Evolutionary conservation across 2,329 filamentous ascomycete species (phyloP).

Genomic region (Aspergillus jensenii): DNA sequence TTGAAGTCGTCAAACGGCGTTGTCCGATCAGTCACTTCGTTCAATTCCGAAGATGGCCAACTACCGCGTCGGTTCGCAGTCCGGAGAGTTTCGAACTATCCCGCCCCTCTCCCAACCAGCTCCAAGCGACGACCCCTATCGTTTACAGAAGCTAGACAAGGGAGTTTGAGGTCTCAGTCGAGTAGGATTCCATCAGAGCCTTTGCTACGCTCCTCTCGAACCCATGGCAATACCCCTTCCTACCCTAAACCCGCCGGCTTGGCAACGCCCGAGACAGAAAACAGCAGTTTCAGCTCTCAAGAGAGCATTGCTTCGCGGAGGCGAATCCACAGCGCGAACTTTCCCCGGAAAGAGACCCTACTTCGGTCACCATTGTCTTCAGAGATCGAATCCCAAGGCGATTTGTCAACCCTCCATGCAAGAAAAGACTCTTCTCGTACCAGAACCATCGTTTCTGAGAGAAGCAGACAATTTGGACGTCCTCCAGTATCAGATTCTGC

Average conservation of each 20-base stretch:
- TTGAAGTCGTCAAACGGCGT: constrained; percentile 50
- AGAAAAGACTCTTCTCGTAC: constrained; percentile 20
- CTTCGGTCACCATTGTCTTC: constrained; percentile 34
- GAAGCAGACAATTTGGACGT: constrained; percentile 17
- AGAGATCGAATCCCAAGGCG: constrained; percentile 27
- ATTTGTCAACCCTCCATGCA: constrained; percentile 13
- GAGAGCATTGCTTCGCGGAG: constrained; percentile 27
- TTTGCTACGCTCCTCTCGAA: constrained; percentile 48
- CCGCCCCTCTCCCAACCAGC: constrained; percentile 23
- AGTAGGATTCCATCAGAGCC: constrained; percentile 47
- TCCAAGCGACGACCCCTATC: constrained; percentile 53
- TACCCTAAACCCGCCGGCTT: constrained; percentile 35
- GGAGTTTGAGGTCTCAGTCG: constrained; percentile 34
- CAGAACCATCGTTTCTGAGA: constrained; percentile 16
- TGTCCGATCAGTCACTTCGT: constrained; percentile 46
- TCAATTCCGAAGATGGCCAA: constrained; percentile 40
- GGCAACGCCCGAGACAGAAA: constrained; percentile 43
- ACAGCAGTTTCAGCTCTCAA: constrained; percentile 27
- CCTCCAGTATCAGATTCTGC: constrained; percentile 8
- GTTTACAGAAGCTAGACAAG: constrained; percentile 54
- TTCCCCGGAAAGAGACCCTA: constrained; percentile 33
- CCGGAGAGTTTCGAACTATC: constrained; percentile 24
- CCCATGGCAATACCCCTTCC: constrained; percentile 27
- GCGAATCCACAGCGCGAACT: constrained; percentile 33
- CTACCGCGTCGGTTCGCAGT: constrained; percentile 25